A percentile compares a stretch with the other conserved stretches of the same genome.
phyloP scores from a whole-genome alignment of 1,139 yeast species.

The Taiozyma sp. region DNA sequence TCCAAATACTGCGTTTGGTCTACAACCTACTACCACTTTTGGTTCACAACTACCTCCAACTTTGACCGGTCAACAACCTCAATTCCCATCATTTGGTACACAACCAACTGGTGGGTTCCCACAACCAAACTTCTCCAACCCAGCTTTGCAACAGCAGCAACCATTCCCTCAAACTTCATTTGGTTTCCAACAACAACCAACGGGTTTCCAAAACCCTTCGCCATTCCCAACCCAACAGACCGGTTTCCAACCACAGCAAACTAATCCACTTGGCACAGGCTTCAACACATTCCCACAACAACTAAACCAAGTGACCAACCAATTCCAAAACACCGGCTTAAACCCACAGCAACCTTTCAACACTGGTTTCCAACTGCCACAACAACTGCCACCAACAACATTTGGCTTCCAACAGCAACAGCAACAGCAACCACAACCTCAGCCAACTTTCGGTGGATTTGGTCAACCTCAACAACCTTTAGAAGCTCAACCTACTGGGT shows the following conservation, averaged over 20 bases:
- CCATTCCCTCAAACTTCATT: constrained; percentile 4
- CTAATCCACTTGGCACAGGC: constrained; percentile 17
- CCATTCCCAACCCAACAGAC: constrained; percentile 18
- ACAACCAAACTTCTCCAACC: constrained; percentile 4
- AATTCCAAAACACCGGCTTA: constrained; percentile 61
- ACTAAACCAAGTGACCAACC: constrained; percentile 51
- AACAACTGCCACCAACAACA: constrained; percentile 7
- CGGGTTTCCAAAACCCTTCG: constrained; percentile 12
- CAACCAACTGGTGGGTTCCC: constrained; percentile 9
- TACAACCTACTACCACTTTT: constrained; percentile 4
- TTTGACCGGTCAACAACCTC: constrained; percentile 30
- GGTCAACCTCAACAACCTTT: constrained; percentile 29
- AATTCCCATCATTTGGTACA: constrained; percentile 13
- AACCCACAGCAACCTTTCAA: constrained; percentile 23
- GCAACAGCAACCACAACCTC: constrained; percentile 27
- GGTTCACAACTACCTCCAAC: constrained; percentile 4
- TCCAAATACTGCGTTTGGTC: constrained; percentile 9
- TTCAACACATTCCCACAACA: constrained; percentile 19
- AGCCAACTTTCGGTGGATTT: constrained; percentile 7
- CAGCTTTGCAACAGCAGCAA: not conserved
- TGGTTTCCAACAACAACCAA: not conserved
- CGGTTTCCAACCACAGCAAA: constrained; percentile 28
- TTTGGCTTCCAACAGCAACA: constrained; percentile 16
- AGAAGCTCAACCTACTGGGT: constrained; percentile 75
- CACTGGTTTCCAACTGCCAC: constrained; percentile 14